phyloP scores from a whole-genome alignment of 148 eudicot species.

The Linanthus parryae region DNA sequence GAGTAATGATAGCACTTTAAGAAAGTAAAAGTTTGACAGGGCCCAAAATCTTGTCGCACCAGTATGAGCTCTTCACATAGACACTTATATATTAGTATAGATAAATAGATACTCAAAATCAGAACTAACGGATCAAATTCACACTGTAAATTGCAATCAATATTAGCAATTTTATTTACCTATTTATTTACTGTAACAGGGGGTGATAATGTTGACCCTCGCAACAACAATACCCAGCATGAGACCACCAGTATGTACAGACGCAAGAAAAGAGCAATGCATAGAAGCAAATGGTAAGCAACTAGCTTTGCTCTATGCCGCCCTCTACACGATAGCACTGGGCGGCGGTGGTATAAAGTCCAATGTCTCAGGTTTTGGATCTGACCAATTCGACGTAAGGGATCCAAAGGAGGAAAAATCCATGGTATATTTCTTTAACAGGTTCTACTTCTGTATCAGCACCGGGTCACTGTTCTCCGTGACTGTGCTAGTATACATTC shows the following conservation, averaged over 20 bases:
- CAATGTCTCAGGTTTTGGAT: conserved; percentile 93
- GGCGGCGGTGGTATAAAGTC: conserved; percentile 97
- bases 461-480: conserved; percentile 82
- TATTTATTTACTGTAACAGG: too few relatives aligned
- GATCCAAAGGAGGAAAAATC: conserved; percentile 79
- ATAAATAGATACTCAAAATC: too few relatives aligned
- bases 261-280: conserved; percentile 40
- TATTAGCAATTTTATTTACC: too few relatives aligned
- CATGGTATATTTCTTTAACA: conserved; percentile 89
- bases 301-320: conserved; percentile 64
- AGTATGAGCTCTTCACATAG: too few relatives aligned
- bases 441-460: conserved; percentile 88
- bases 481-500: conserved; percentile 80
- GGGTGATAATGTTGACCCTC: conserved; percentile 62
- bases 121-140: too few relatives aligned
- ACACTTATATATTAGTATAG: too few relatives aligned
- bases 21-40: too few relatives aligned
- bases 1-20: too few relatives aligned
- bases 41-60: too few relatives aligned
- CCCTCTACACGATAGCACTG: conserved; percentile 82
- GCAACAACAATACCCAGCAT: conserved; percentile 75
- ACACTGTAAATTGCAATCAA: too few relatives aligned
- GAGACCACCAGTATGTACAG: conserved; percentile 71
- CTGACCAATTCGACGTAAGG: conserved; percentile 78
- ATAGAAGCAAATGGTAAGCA: conserved; percentile 57